Base-by-base conservation (phyloP, 768 basidiomycete species). In the Kondoa subrosea region DNA sequence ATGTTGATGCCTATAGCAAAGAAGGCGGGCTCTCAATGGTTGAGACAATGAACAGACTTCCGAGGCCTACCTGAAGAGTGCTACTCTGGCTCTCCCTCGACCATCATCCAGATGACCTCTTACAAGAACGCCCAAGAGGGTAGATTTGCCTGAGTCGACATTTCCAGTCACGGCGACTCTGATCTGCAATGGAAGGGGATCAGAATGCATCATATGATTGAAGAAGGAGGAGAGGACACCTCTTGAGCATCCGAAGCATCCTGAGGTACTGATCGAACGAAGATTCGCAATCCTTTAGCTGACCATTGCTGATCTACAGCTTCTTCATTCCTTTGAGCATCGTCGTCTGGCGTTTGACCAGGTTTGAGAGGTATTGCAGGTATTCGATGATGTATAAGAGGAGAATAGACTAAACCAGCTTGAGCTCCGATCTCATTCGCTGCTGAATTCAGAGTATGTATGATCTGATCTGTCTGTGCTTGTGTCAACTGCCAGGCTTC, bases 1-100 rank as follows among this genome's bases (percentile, higher is more conserved):
- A 74, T 99, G 95, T 76, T 96, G 95, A 76, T 99, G 95, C 66
- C n/a, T n/a, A n/a, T n/a, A n/a, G n/a, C n/a, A n/a, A n/a, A n/a
- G n/a, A n/a, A n/a, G n/a, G n/a, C n/a, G n/a, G n/a, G n/a, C n/a
- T n/a, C n/a, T n/a, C n/a, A n/a, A n/a, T n/a, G n/a, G n/a, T n/a
- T n/a, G n/a, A n/a, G n/a, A n/a, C n/a, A n/a, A n/a, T n/a, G n/a
- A n/a, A n/a, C n/a, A n/a, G n/a, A n/a, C n/a, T n/a, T n/a, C n/a
- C n/a, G n/a, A n/a, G n/a, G n/a, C n/a, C n/a, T n/a, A n/a, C n/a
- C 93, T 82, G 77, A 97, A 97, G 4, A 99, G 79, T 2, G 86
- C 85, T 2, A 96, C 87, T 65, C 93, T 87, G 0, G 79, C 77
- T 57, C 71, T 40, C 0, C 68, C 77, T 57, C 74, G 67, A 12